Evolutionary conservation across 768 basidiomycete species (phyloP), one percentile per base, ranked within the genome.

Genomic region (Jaapia argillacea): DNA sequence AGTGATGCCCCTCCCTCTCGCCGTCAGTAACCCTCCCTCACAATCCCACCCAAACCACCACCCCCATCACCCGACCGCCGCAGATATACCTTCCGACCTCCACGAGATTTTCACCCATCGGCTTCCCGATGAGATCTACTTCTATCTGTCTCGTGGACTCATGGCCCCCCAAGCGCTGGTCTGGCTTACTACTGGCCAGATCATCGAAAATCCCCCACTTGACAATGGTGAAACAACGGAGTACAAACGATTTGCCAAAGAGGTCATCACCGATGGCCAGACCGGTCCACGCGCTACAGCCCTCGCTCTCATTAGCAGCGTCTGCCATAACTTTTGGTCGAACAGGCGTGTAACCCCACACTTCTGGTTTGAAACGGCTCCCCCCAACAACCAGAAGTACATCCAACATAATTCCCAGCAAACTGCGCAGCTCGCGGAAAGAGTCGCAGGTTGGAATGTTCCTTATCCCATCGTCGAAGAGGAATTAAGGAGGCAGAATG

Each of bases 161-260:
- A 59, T 97, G 42, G 80, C 81, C 6, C 89, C 94, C 0, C 87
- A 90, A 53, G 81, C 90, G 6, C 74, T 98, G 20, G 85, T 92
- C n/a, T 96, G 94, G 87, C 77, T 99, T 46, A 91, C 89, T 13
- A 79, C 74, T 21, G 91, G 91, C 13, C 80, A 82, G 59, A 77
- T 94, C 47, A 67, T 84, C 39, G 88, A 97, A 57, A 80, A 80
- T 44, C 81, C 85, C 3, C 94, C 96, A 26, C 69, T 98, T 40
- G 90, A 93, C 58, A 93, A 92, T 56, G 93, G 93, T 2, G 94
- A 97, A 62, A 90, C 88, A 31, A 89, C 77, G 1, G 93, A 99
- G 60, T 98, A 96, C 60, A 82, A 80, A 53, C 78, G 92, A 18
- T 99, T 94, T 60, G 76, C 97, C 50, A 93, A 92, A 68, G 93